Conservation (phyloP, 2,329 filamentous ascomycete species). For the Clonostachys rhizophaga region DNA sequence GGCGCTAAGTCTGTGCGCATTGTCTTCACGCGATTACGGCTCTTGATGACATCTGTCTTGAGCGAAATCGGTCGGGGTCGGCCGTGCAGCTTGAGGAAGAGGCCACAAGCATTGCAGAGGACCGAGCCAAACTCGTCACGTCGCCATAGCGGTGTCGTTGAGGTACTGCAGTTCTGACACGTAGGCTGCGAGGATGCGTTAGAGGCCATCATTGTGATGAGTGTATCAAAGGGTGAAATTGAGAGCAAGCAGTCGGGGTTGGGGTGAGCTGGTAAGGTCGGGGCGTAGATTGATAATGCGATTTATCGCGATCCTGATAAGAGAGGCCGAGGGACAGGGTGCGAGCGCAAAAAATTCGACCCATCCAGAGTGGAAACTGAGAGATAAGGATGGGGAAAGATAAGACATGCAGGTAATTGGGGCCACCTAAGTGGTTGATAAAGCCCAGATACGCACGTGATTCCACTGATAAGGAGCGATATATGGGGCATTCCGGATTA, state of each 20-base stretch:
- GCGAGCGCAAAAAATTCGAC: slow-evolving; percentile 22
- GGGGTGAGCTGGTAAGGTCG: background rate
- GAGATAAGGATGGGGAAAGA: slow-evolving; percentile 19
- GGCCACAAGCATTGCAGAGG: slow-evolving; percentile 95
- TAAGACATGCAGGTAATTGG: slow-evolving; percentile 6
- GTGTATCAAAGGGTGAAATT: slow-evolving; percentile 12
- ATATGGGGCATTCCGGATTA: no score
- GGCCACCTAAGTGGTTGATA: background rate
- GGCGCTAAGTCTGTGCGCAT: slow-evolving; percentile 71
- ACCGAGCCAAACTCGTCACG: slow-evolving; percentile 94
- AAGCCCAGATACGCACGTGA: background rate
- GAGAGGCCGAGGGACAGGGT: slow-evolving; percentile 11
- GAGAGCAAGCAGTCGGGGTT: slow-evolving; percentile 3
- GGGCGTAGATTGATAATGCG: slow-evolving; percentile 11
- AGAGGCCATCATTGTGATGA: slow-evolving; percentile 39
- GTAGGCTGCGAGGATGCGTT: slow-evolving; percentile 76
- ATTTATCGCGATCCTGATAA: slow-evolving; percentile 32
- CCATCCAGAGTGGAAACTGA: slow-evolving; percentile 20
- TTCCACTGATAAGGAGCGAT: background rate
- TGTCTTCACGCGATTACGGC: slow-evolving; percentile 95
- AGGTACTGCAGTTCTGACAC: slow-evolving; percentile 94
- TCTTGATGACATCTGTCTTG: slow-evolving; percentile 99
- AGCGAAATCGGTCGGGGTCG: slow-evolving; percentile 89
- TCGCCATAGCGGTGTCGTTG: slow-evolving; percentile 94
- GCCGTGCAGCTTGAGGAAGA: slow-evolving; percentile 96